Evolutionary conservation across 345 rosid genomes (phyloP).

Genomic region (Geranium brycei): DNA sequence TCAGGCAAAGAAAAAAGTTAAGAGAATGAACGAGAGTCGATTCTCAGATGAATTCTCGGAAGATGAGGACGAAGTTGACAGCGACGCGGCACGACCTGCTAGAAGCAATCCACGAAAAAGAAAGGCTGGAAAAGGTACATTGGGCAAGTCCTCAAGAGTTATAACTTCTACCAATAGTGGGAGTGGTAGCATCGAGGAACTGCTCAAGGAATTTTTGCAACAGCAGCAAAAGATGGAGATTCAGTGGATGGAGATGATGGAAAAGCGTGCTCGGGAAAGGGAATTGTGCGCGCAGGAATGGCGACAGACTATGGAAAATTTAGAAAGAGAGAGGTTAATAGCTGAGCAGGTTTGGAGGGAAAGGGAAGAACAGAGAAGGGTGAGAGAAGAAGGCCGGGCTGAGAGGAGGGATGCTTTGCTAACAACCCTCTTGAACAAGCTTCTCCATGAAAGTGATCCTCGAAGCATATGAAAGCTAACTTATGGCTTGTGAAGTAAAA

Average conservation of each 20-base stretch:
- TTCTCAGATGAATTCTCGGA: conserved; percentile 28
- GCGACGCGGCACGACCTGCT: conserved; percentile 23
- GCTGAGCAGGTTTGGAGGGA: conserved; percentile 42
- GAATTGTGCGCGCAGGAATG: conserved; percentile 39
- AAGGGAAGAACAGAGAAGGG: conserved; percentile 42
- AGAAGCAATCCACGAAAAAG: conserved; percentile 25
- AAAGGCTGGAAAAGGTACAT: conserved; percentile 19
- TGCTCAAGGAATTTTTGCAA: conserved; percentile 34
- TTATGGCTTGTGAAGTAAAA: conserved; percentile 8
- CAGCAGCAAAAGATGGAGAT: conserved; percentile 39
- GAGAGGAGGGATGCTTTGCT: conserved; percentile 41
- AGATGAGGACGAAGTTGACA: conserved; percentile 20
- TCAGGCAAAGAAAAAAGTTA: conserved; percentile 22
- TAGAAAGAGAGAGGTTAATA: conserved; percentile 41
- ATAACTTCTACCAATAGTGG: neutral
- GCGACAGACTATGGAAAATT: conserved; percentile 37
- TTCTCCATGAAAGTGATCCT: conserved; percentile 19
- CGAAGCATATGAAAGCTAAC: conserved; percentile 1
- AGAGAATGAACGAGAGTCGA: conserved; percentile 16
- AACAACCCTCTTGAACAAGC: conserved; percentile 34
- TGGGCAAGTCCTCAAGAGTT: conserved; percentile 15
- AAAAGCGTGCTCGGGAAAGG: conserved; percentile 34
- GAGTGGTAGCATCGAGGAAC: conserved; percentile 14
- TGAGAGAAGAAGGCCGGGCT: conserved; percentile 38
- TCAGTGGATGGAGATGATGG: conserved; percentile 40